Base-by-base conservation (phyloP, 306 rosid genomes). In the Ammopiptanthus mongolicus region DNA sequence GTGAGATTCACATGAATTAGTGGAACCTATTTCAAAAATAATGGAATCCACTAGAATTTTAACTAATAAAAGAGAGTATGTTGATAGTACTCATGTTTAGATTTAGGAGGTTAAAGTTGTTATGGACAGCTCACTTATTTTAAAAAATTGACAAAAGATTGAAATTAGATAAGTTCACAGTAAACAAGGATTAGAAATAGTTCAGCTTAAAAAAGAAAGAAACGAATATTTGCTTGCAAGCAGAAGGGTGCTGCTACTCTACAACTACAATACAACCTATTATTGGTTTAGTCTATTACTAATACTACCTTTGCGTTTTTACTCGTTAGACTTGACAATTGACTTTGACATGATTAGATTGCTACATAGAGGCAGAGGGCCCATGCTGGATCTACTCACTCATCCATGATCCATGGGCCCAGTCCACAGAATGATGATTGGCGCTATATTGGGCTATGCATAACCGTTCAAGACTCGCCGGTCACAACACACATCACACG, bases 271-370 rank as follows among this genome's bases (percentile, higher is more conserved):
- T 31, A 31, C 36, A 31, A 31, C 36, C 36, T 31, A 31, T 4
- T 4, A 31, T n/a, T n/a, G n/a, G 6, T 31, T 31, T 31, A 4
- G 36, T 31, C 36, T 31, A 31, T 3, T 4, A 31, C 6, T 31
- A 21, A 3, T 11, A 3, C 18, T 44, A 44, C 6, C 15, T 3
- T 71, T 19, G 5, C 37, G 25, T 36, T 53, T 71, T 36, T 64
- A 71, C 39, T n/a, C n/a, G n/a, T n/a, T n/a, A n/a, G n/a, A n/a
- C n/a, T n/a, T n/a, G n/a, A n/a, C n/a, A n/a, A n/a, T n/a, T n/a
- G n/a, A n/a, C n/a, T n/a, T n/a, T n/a, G n/a, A n/a, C n/a, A n/a
- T 52, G 65, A 71, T 21, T 71, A 18, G 74, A 69, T 69, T 10
- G 73, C 11, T 29, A 48, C 46, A 68, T 28, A 50, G 23, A 23